Conservation (phyloP, 2,329 filamentous ascomycete genomes). For the Macrophomina pseudophaseolina region DNA sequence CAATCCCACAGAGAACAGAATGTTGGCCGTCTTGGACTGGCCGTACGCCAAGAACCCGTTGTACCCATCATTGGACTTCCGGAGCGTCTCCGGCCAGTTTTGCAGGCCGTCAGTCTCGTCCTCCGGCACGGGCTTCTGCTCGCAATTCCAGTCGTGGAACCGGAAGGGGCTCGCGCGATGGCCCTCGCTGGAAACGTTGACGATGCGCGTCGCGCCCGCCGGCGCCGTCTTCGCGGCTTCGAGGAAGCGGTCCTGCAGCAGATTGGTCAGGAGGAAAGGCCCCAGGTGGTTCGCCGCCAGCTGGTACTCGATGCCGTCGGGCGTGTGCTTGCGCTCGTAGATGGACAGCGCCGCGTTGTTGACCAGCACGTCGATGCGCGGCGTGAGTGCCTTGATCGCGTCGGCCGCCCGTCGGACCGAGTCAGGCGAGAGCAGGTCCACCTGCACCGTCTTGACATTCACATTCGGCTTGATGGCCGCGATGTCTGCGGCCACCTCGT, state of each 20-base stretch:
- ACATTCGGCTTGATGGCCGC: conserved; percentile 40
- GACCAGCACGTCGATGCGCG: conserved; percentile 49
- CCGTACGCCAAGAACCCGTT: conserved; percentile 30
- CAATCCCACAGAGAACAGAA: conserved; percentile 36
- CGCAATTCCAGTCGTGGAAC: conserved; percentile 32
- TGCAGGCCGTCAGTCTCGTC: neutral
- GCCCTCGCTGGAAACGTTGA: conserved; percentile 37
- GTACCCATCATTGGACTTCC: conserved; percentile 15
- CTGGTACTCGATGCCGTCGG: conserved; percentile 52
- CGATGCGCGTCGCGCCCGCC: conserved; percentile 31
- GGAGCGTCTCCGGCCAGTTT: neutral
- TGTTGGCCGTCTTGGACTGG: conserved; percentile 35
- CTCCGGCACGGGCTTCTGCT: conserved; percentile 1
- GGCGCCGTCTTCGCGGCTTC: conserved; percentile 34
- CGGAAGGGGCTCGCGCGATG: conserved; percentile 30
- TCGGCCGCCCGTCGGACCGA: conserved; percentile 44
- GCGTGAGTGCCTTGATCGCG: conserved; percentile 35
- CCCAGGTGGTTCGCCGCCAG: conserved; percentile 55
- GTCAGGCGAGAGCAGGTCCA: conserved; percentile 46
- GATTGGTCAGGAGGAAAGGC: conserved; percentile 50
- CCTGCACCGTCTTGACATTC: conserved; percentile 35
- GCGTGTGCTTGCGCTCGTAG: conserved; percentile 36
- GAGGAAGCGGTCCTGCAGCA: conserved; percentile 48
- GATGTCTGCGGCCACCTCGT: conserved; percentile 47
- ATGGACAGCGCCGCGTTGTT: conserved; percentile 46